Base-by-base conservation (phyloP, 148 eudicot species). In the Drosera capensis region DNA sequence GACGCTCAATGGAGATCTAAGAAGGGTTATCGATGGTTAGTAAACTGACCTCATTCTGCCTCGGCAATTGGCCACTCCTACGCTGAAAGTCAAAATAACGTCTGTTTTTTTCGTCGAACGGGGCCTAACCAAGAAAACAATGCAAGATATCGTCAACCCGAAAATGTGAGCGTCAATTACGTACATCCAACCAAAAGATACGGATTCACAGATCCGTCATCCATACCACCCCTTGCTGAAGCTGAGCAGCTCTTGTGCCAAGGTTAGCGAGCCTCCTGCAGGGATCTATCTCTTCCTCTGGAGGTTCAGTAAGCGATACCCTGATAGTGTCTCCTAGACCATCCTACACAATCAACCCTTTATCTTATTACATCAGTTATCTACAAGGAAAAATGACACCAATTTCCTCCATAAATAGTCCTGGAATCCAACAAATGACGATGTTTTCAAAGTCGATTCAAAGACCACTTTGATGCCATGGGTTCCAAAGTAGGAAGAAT, bases 251-350 rank as follows among this genome's bases (percentile, higher is more conserved):
- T 68, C 65, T 75, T 54, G 49, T 68, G 9, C 95, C 99, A 76
- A 90, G 95, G 70, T 67, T 80, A 43, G 99, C 95, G 65, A 90
- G 65, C 73, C 78, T 75, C 67, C 73, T 63, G 68, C 99, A 90
- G 28, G 99, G 99, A 60, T 90, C 99, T 57, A 90, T 90, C 72
- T 90, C 99, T 64, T 73, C 77, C 65, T 83, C 92, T 15, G 99
- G 99, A 48, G 99, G 56, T 68, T 90, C 99, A 28, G 99, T 90
- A 31, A 84, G 78, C 29, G 99, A 90, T 22, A 85, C 99, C 60
- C 95, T 71, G 25, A 90, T 90, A 30, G 99, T 90, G 65, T 84
- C 99, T 35, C 99, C 99, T 51, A 90, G 46, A 51, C 99, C 99
- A 70, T 90, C 99, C 99, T 90, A 64, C 44, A 43, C 13, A 58